A percentile compares a stretch with the other conserved stretches of the same genome.
phyloP scores from a whole-genome alignment of 176 grass and related monocot species.

The Hordeum marinum region DNA sequence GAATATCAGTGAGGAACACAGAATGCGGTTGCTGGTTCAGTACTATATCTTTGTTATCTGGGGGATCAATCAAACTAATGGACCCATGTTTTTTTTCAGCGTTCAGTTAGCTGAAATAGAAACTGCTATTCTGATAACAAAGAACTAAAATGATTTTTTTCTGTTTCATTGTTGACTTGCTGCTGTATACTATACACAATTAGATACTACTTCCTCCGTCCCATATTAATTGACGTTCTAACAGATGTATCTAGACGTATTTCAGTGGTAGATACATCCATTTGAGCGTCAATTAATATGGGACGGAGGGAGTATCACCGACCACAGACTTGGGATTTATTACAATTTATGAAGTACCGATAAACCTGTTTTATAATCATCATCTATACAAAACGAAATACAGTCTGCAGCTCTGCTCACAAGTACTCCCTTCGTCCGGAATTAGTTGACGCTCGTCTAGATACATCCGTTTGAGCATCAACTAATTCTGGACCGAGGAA shows the following conservation, averaged over 20 bases:
- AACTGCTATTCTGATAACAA: not conserved
- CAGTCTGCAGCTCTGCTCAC: not conserved
- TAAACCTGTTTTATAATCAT: not conserved
- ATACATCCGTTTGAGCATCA: no score
- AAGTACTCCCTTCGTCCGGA: not conserved
- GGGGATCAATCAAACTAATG: not conserved
- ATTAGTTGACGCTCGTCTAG: no score
- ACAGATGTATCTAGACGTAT: no score
- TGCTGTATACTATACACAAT: not conserved
- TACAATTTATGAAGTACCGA: not conserved
- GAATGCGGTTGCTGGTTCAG: not conserved
- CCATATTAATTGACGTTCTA: no score
- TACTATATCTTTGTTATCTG: not conserved
- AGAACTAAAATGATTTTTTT: not conserved
- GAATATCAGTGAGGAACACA: not conserved
- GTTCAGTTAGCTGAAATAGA: not conserved
- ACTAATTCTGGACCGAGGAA: no score
- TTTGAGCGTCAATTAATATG: no score
- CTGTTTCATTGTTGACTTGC: not conserved
- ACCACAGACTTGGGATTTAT: not conserved
- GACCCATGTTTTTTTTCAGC: not conserved
- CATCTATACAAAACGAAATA: not conserved
- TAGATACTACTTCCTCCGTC: not conserved
- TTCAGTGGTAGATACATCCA: no score
- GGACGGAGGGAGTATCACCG: not conserved